Evolutionary conservation across 768 basidiomycete species (phyloP), one percentile per base, ranked within the genome.

Genomic region (Lentinula edodes): DNA sequence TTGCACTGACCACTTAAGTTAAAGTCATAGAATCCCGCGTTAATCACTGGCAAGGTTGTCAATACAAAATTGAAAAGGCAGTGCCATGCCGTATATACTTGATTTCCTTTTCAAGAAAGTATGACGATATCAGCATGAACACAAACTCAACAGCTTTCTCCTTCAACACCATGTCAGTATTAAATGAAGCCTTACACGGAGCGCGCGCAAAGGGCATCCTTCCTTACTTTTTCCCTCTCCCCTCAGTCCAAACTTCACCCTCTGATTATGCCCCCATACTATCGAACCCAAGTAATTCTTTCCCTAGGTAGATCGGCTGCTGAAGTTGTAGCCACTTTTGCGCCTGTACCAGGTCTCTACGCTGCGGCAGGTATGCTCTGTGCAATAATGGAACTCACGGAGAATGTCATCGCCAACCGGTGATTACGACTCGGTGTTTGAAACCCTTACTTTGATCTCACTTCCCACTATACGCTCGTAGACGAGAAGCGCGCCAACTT

Each of bases 351-450:
- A 35, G 82, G 75, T 53, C 71, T 84, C 13, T 71, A 68, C 7
- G 75, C 78, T 12, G 74, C 76, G 12, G 73, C 80, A 32, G 79
- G 77, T 16, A 60, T 77, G 1, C 65, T 82, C 13, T 76, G 74
- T 46, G 71, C 67, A 36, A 80, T 86, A 45, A 69, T 84, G 20
- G 60, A 76, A 54, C 71, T 82, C 35, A 78, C 83, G 66, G 75
- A 78, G 45, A 78, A 79, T 64, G 80, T 84, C 9, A 63, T 72
- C 2, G 71, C 73, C 2, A 86, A 86, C 68, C 77, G 75, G 84
- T 82, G 65, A 20, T 69, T 64, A 28, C 6, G 34, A 12, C 7
- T 57, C 41, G 5, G 16, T 56, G n/a, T 16, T n/a, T 15, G 6
- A 5, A 5, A 35, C 16, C 28, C 13, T 35, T n/a, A 15, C 15